These are phyloP conservation scores for Miscanthus lutarioriparius DNA, from an alignment of 176 grass and related monocot genomes.

Conservation along the genomic window DNA sequence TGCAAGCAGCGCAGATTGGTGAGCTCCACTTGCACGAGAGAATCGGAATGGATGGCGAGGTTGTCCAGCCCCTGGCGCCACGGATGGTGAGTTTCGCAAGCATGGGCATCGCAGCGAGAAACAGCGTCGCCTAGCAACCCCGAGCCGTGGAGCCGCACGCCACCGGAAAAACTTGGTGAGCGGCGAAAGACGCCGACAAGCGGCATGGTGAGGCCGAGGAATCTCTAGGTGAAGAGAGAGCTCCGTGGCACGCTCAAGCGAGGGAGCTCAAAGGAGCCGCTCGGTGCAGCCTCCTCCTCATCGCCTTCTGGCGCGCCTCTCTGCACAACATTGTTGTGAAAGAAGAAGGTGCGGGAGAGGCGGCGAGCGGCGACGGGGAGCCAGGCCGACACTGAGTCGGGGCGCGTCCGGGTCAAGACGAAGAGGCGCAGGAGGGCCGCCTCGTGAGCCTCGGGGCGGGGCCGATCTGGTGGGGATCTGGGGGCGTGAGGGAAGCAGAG, in stretches of 20 bases:
- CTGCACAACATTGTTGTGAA: background rate
- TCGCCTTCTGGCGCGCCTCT: background rate
- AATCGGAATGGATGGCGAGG: background rate
- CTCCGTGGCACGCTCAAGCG: background rate
- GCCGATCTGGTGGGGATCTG: background rate
- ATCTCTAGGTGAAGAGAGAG: background rate
- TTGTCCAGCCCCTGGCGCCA: background rate
- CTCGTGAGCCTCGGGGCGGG: background rate
- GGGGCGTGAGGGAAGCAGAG: background rate
- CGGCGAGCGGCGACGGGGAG: constrained; percentile 26
- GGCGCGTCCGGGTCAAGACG: background rate
- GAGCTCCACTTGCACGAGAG: background rate
- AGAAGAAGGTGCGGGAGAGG: background rate
- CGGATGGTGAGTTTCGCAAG: background rate
- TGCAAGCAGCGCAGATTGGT: accelerated
- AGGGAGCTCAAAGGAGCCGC: background rate
- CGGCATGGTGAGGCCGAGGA: background rate
- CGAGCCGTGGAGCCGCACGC: background rate
- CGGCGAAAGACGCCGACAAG: background rate
- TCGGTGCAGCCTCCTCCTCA: background rate
- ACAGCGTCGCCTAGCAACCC: background rate
- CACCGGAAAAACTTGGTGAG: no score
- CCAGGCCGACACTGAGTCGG: background rate
- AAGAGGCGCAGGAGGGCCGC: background rate
- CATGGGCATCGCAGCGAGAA: constrained; percentile 1